These are phyloP conservation scores for Neltuma alba DNA, from an alignment of 306 rosid genomes.

Conservation along the genomic window DNA sequence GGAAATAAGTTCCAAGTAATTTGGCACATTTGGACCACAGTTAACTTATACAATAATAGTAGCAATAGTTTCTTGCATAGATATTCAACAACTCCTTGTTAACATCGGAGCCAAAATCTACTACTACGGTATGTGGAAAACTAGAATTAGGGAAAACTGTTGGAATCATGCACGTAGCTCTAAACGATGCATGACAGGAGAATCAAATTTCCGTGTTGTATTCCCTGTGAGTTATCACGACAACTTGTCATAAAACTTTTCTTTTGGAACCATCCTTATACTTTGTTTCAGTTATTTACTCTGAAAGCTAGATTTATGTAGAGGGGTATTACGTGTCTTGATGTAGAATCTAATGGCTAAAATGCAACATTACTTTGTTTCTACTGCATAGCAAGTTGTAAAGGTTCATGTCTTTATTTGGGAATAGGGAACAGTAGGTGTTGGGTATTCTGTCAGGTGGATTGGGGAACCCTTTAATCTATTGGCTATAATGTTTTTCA, in stretches of 20 bases:
- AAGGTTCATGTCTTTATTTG: background rate
- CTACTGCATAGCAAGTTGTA: constrained; percentile 3
- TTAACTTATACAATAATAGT: too few relatives aligned
- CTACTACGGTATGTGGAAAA: too few relatives aligned
- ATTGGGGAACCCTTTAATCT: background rate
- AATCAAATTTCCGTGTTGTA: too few relatives aligned
- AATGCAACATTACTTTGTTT: background rate
- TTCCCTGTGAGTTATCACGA: too few relatives aligned
- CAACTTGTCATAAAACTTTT: background rate
- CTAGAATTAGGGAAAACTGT: too few relatives aligned
- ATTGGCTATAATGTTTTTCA: background rate
- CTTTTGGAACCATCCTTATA: background rate
- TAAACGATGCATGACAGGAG: too few relatives aligned
- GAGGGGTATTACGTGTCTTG: background rate
- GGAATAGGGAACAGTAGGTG: background rate
- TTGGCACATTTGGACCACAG: background rate
- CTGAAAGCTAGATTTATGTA: background rate
- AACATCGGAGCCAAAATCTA: too few relatives aligned
- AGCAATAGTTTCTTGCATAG: too few relatives aligned
- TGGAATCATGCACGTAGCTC: too few relatives aligned
- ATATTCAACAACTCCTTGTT: too few relatives aligned
- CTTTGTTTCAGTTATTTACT: background rate
- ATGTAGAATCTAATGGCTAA: background rate
- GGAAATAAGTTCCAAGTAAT: background rate
- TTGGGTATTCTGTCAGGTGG: constrained; percentile 7